Conservation (phyloP, 2,329 filamentous ascomycete species). For the Ophiostoma sp. region DNA sequence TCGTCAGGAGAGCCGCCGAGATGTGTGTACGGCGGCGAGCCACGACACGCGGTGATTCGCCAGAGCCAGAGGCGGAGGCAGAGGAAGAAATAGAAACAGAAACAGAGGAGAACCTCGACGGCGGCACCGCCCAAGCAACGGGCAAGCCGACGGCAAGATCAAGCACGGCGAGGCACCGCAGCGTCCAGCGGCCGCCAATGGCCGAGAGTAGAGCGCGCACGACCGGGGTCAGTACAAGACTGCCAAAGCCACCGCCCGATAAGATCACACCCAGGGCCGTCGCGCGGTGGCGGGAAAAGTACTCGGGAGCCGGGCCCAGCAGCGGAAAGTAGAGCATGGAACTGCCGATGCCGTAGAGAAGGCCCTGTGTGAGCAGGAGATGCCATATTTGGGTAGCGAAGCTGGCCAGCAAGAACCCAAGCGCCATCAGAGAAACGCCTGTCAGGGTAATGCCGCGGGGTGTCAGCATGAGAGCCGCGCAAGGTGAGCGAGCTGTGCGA, state of each 20-base stretch:
- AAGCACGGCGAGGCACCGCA: conserved; percentile 38
- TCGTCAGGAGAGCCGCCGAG: conserved; percentile 63
- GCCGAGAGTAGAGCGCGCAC: conserved; percentile 39
- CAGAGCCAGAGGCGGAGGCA: neutral
- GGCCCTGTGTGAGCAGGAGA: conserved; percentile 41
- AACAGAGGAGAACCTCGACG: conserved; percentile 34
- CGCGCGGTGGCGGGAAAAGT: conserved; percentile 44
- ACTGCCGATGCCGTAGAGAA: conserved; percentile 41
- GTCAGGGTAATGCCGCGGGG: conserved; percentile 38
- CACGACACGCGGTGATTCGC: neutral
- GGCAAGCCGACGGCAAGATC: conserved; percentile 38
- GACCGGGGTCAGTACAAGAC: conserved; percentile 39
- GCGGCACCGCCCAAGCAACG: conserved; percentile 38
- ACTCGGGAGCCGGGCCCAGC: conserved; percentile 44
- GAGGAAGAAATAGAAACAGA: neutral
- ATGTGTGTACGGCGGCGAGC: conserved; percentile 36
- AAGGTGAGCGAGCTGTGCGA: neutral
- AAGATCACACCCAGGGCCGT: conserved; percentile 44
- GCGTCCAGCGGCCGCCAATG: conserved; percentile 42
- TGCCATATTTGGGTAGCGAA: conserved; percentile 37
- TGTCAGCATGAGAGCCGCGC: neutral
- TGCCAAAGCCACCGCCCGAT: conserved; percentile 41
- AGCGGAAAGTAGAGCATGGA: conserved; percentile 43
- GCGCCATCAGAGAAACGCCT: conserved; percentile 40
- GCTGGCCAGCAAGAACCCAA: conserved; percentile 42